These are phyloP conservation scores for Digitaria exilis DNA, from an alignment of 202 grass and related monocot species.

Conservation along the genomic window DNA sequence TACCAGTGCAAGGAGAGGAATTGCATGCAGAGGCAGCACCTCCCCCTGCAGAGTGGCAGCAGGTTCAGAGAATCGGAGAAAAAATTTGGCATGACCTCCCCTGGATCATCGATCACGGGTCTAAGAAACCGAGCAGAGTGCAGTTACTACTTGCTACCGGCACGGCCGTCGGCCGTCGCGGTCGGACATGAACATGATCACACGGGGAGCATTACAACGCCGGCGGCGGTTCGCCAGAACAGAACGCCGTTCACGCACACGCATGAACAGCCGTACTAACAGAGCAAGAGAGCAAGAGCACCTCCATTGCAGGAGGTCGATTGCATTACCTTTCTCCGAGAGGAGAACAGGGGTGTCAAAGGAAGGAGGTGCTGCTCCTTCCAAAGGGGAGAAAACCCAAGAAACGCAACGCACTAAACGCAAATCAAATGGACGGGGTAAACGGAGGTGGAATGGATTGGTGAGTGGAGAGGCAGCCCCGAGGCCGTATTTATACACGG, in stretches of 20 bases:
- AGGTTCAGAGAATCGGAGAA: not conserved
- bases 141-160: not conserved
- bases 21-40: constrained; percentile 36
- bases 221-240: not conserved
- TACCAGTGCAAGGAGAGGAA: not conserved
- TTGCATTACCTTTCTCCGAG: constrained; percentile 35
- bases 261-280: too few species aligned
- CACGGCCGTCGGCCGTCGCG: not conserved
- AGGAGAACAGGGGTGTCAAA: not conserved
- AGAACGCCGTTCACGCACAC: not conserved
- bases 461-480: constrained; percentile 39
- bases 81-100: constrained; percentile 34
- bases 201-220: not conserved
- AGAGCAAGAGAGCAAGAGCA: not conserved
- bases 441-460: constrained; percentile 50
- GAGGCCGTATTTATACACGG: constrained; percentile 60
- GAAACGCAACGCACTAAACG: constrained; percentile 35
- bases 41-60: not conserved
- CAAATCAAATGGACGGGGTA: constrained; percentile 53
- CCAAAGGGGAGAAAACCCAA: not conserved
- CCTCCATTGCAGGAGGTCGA: constrained; percentile 9
- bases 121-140: not conserved
- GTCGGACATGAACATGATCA: not conserved
- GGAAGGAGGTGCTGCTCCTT: not conserved
- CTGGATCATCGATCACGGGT: constrained; percentile 1